Evolutionary conservation across 805 yeast genomes (phyloP).

Genomic region (Wilhelminamyces savonicus): DNA sequence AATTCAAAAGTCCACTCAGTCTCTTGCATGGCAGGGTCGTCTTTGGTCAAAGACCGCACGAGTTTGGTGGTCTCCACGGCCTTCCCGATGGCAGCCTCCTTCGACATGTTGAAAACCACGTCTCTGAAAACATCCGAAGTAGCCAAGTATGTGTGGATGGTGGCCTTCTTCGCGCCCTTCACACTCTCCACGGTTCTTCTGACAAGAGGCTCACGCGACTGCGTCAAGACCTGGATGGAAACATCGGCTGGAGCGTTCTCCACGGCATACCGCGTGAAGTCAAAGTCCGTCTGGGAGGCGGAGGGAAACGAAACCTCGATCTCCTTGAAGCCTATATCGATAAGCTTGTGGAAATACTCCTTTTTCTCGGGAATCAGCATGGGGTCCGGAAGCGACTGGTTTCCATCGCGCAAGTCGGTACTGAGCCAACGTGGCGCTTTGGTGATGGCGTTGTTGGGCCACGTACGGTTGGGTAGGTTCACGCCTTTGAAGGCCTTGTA

Average conservation of each 20-base stretch:
- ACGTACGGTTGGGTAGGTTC: conserved; percentile 53
- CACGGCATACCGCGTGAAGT: conserved; percentile 74
- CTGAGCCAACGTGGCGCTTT: conserved; percentile 79
- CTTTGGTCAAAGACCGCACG: conserved; percentile 65
- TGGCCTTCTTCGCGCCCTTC: conserved; percentile 67
- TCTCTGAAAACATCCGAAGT: conserved; percentile 72
- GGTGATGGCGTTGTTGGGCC: conserved; percentile 63
- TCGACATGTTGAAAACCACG: conserved; percentile 67
- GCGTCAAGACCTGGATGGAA: conserved; percentile 65
- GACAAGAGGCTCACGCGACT: conserved; percentile 69
- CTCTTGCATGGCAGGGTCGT: conserved; percentile 57
- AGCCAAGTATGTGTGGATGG: conserved; percentile 68
- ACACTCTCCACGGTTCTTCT: conserved; percentile 70
- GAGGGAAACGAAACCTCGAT: conserved; percentile 79
- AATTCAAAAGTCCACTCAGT: conserved; percentile 71
- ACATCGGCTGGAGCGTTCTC: conserved; percentile 76
- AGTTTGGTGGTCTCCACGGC: conserved; percentile 68
- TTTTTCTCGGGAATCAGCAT: conserved; percentile 72
- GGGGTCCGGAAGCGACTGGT: conserved; percentile 78
- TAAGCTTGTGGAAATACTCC: conserved; percentile 64
- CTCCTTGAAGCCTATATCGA: conserved; percentile 73
- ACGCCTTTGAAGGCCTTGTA: conserved; percentile 53
- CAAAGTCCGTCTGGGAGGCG: conserved; percentile 78
- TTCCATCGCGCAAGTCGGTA: conserved; percentile 77
- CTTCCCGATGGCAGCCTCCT: conserved; percentile 58